These are phyloP conservation scores for Globisporangium irregulare DNA, from an alignment of 352 stramenopile species.

Conservation along the genomic window DNA sequence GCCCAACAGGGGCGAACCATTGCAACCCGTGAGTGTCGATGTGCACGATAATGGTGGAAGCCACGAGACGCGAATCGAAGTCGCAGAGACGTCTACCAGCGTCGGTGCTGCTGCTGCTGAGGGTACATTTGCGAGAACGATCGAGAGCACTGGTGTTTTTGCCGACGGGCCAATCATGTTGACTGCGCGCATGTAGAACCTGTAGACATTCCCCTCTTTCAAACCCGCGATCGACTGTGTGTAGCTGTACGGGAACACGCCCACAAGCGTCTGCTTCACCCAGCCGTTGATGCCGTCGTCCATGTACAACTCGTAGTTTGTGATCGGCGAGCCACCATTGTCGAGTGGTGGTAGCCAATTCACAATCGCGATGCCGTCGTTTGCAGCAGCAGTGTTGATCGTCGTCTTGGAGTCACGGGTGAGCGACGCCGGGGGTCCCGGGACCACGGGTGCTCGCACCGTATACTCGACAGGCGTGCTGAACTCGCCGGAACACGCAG, in stretches of 20 bases:
- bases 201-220: conserved; percentile 87
- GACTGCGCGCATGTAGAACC: conserved; percentile 89
- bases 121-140: conserved; percentile 84
- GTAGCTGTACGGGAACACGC: conserved; percentile 52
- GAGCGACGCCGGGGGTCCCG: conserved; percentile 71
- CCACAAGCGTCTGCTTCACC: conserved; percentile 38
- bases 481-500: conserved; percentile 89
- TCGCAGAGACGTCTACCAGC: conserved; percentile 62
- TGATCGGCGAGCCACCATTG: conserved; percentile 92
- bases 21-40: conserved; percentile 71
- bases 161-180: conserved; percentile 84
- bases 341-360: conserved; percentile 89
- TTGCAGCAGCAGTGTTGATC: conserved; percentile 47
- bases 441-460: conserved; percentile 82
- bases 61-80: conserved; percentile 69
- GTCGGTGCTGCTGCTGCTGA: conserved; percentile 41
- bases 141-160: conserved; percentile 82
- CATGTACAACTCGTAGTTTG: conserved; percentile 92
- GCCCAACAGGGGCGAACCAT: conserved; percentile 76
- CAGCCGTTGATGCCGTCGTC: conserved; percentile 54
- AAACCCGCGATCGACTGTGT: conserved; percentile 41
- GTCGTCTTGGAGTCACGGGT: conserved; percentile 63
- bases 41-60: conserved; percentile 59
- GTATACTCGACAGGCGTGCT: conserved; percentile 87
- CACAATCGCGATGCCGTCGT: conserved; percentile 57